phyloP scores from a whole-genome alignment of 2,329 filamentous ascomycete genomes.

The Colletotrichum australisinense region DNA sequence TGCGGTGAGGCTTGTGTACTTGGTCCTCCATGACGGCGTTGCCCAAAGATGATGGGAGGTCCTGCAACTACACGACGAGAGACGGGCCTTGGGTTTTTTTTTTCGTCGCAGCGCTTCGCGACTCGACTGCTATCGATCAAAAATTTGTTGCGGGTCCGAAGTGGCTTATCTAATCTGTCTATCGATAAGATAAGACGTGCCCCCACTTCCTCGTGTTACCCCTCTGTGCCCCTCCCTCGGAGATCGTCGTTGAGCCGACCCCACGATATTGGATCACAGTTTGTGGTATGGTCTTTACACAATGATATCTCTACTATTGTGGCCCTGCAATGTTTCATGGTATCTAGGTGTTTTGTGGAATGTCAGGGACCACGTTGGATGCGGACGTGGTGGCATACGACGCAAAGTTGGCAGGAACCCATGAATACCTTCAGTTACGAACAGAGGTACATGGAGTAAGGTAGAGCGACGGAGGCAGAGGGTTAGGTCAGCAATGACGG shows the following conservation, averaged over 20 bases:
- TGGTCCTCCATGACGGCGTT: conserved; percentile 79
- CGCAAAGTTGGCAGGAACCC: neutral
- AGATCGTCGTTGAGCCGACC: neutral
- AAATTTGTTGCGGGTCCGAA: conserved; percentile 27
- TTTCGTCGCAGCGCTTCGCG: conserved; percentile 14
- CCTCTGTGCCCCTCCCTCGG: neutral
- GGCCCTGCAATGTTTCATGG: neutral
- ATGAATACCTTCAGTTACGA: neutral
- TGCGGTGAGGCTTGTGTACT: conserved; percentile 85
- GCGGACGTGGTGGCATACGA: neutral
- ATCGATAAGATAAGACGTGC: neutral
- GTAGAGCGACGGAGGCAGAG: neutral
- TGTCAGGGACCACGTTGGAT: neutral
- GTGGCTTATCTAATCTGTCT: conserved; percentile 22
- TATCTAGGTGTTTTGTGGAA: neutral
- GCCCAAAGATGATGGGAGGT: conserved; percentile 7
- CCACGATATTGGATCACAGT: neutral
- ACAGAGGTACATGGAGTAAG: neutral
- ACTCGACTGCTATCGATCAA: conserved; percentile 17
- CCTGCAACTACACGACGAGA: conserved; percentile 16
- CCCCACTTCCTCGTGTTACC: neutral
- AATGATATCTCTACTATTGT: neutral
- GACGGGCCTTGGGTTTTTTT: conserved; percentile 6
- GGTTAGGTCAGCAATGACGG: conserved; percentile 17
- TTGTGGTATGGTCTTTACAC: neutral